phyloP scores from a whole-genome alignment of 495 filamentous ascomycete genomes.

The Trichocladium antarcticum region DNA sequence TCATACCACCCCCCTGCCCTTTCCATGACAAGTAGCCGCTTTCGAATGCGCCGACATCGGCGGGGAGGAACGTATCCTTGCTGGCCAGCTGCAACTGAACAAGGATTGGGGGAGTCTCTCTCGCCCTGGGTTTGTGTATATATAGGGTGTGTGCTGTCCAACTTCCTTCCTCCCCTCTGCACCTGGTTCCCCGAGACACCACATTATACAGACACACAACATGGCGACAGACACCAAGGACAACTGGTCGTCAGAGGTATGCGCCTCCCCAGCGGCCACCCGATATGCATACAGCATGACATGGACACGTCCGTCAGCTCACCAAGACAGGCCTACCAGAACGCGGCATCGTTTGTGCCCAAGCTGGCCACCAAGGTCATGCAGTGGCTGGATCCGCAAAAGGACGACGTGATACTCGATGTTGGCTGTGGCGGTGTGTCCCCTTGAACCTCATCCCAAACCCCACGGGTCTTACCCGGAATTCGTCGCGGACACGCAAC shows the following conservation, averaged over 20 bases:
- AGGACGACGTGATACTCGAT: constrained; percentile 55
- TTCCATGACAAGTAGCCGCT: neutral
- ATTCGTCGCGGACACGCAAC: neutral
- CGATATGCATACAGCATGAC: no score
- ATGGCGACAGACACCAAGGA: constrained; percentile 36
- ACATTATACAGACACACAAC: neutral
- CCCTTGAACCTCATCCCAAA: no score
- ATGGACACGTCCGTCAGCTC: neutral
- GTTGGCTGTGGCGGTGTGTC: constrained; percentile 57
- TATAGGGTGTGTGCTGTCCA: neutral
- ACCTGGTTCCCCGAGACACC: neutral
- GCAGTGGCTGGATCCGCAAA: constrained; percentile 50
- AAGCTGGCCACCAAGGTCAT: constrained; percentile 55
- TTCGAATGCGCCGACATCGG: constrained; percentile 5
- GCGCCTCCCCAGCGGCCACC: neutral
- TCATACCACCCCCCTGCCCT: no score
- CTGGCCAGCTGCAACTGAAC: neutral
- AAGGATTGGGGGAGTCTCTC: no score
- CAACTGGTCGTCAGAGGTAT: constrained; percentile 47
- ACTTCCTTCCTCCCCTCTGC: neutral
- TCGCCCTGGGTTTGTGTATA: neutral
- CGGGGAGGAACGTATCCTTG: neutral
- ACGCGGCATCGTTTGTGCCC: constrained; percentile 62
- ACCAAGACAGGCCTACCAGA: constrained; percentile 44
- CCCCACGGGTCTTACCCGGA: no score